Evolutionary conservation across 1,284 basidiomycete species (phyloP), one percentile per base, ranked within the genome.

Genomic region (Sporisorium exsertum): DNA sequence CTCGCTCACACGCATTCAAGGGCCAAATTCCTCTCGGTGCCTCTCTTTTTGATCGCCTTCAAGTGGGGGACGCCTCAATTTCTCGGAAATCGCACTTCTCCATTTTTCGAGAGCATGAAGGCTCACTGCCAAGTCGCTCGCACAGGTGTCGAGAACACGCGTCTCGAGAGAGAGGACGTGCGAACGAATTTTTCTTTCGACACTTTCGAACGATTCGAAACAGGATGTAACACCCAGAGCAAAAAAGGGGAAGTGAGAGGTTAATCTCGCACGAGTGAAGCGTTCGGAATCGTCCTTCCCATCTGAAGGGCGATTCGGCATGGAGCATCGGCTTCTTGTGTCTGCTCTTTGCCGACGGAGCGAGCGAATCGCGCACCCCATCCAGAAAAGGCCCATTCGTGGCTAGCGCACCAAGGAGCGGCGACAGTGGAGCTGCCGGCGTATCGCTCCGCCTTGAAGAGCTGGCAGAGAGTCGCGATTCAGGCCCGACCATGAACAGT

Each of bases 91-190:
- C 49, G 29, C 29, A 32, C 29, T 32, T 32, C 29, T 32, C 29
- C 29, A 32, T 32, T 32, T 32, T 32, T 5, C 5, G 29, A 32
- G 29, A 5, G n/a, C n/a, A n/a, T n/a, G n/a, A n/a, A n/a, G n/a
- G n/a, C n/a, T n/a, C n/a, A n/a, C 29, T 32, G 29, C 5, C 29
- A 32, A 32, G 10, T 32, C 29, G 47, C 49, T 50, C 16, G 37
- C 37, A 40, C 37, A 40, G 37, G 45, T 20, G 13, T 27, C 42
- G 9, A 7, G 22, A 9, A 20, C 42, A 55, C 54, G 54, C 54
- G 54, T 55, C 54, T 55, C 27, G 26, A 55, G 10, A 18, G 26
- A 55, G 10, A 18, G 40, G 53, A 55, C 53, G 54, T 55, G 54
- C 18, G 49, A 42, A 45, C 9, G 42, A 12, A 43, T 54, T 54